Conservation (phyloP, 169 alveolate species). For the Eimeria falciformis region DNA sequence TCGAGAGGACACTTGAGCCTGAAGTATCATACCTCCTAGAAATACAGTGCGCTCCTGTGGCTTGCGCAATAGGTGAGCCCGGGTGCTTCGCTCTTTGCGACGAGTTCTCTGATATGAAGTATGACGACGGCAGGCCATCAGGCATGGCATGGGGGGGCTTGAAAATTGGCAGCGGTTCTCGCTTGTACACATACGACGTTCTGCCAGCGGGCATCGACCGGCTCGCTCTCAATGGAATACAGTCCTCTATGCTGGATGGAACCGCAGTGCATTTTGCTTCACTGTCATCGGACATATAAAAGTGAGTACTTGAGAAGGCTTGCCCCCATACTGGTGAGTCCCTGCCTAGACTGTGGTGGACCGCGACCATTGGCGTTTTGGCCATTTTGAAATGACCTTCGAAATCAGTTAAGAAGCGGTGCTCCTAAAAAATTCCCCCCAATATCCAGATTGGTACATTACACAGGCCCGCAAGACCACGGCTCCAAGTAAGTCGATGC, state of each 20-base stretch:
- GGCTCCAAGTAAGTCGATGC: constrained; percentile 28
- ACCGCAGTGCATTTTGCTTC: not conserved
- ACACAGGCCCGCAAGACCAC: not conserved
- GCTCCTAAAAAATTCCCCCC: not conserved
- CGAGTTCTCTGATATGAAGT: constrained; percentile 27
- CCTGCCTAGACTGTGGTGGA: constrained; percentile 52
- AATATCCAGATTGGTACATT: constrained; percentile 8
- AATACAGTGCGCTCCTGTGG: constrained; percentile 10
- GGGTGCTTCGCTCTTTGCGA: constrained; percentile 28
- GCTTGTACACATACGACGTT: constrained; percentile 54
- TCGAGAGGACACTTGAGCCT: constrained; percentile 33
- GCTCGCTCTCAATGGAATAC: constrained; percentile 32
- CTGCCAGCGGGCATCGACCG: constrained; percentile 41
- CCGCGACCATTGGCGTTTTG: constrained; percentile 60
- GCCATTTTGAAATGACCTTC: constrained; percentile 34
- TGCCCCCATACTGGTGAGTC: constrained; percentile 65
- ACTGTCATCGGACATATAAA: constrained; percentile 4
- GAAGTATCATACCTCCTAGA: constrained; percentile 14
- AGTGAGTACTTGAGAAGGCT: constrained; percentile 43
- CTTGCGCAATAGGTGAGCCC: constrained; percentile 7
- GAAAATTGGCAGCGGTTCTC: constrained; percentile 48
- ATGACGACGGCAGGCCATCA: constrained; percentile 14
- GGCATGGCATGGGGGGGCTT: constrained; percentile 16
- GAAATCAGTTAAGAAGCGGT: constrained; percentile 16
- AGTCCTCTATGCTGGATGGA: not conserved